Conservation (phyloP, 495 filamentous ascomycete genomes). For the Gamarada debralockiae region DNA sequence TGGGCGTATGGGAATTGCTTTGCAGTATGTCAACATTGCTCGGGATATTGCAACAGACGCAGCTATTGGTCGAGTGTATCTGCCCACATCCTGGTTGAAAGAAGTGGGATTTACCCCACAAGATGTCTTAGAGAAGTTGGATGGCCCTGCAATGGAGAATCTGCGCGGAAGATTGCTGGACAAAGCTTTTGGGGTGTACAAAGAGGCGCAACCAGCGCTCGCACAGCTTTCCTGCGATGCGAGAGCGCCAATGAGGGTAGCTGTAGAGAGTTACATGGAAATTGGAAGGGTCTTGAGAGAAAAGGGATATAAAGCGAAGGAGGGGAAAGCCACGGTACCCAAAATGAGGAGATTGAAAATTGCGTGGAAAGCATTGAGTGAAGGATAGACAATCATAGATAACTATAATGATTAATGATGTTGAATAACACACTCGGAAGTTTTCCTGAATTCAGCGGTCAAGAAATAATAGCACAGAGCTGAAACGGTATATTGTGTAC, state of each 20-base stretch:
- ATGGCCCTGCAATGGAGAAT: slow-evolving; percentile 32
- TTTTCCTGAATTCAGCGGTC: too few species aligned
- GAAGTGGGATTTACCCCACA: slow-evolving; percentile 47
- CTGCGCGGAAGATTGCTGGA: slow-evolving; percentile 50
- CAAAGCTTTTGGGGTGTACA: slow-evolving; percentile 51
- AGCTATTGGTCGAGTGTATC: slow-evolving; percentile 54
- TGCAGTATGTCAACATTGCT: slow-evolving; percentile 70
- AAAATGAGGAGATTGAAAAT: slow-evolving; percentile 46
- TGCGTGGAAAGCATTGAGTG: slow-evolving; percentile 46
- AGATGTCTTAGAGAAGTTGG: slow-evolving; percentile 46
- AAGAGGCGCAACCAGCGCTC: slow-evolving; percentile 44
- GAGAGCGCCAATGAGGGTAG: slow-evolving; percentile 57
- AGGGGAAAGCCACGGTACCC: slow-evolving; percentile 55
- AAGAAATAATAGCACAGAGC: too few species aligned
- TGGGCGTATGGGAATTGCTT: slow-evolving; percentile 58
- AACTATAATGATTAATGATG: too few species aligned
- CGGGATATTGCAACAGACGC: slow-evolving; percentile 63
- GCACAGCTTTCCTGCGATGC: slow-evolving; percentile 51
- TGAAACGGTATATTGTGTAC: too few species aligned
- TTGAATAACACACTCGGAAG: too few species aligned
- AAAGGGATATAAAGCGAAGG: slow-evolving; percentile 40
- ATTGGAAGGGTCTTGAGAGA: slow-evolving; percentile 56
- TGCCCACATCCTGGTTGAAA: slow-evolving; percentile 57
- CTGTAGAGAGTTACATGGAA: slow-evolving; percentile 71
- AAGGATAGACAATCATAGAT: slow-evolving; percentile 9